Base-by-base conservation (phyloP, 331 rosid genomes). In the Pyrus hybrid region DNA sequence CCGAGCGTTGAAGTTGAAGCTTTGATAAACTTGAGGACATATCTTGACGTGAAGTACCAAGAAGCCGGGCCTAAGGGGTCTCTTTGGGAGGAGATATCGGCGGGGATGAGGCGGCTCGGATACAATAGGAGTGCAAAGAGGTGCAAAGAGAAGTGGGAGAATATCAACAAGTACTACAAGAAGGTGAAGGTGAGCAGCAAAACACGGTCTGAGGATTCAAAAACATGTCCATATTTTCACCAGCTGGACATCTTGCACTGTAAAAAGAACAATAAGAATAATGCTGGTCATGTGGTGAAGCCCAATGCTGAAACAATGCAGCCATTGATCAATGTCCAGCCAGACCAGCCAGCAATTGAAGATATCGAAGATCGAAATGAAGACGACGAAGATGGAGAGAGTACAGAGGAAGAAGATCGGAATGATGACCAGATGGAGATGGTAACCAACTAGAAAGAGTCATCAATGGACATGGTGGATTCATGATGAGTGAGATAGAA, bases 131-230 rank as follows among this genome's bases (percentile, higher is more conserved):
- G 78, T 69, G 21, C 99, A 0, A 95, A 91, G 85, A 90, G 97
- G 66, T 95, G 99, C 88, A 95, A 95, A 70, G 99, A 95, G 86
- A 95, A 95, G 51, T 95, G 99, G 97, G 98, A 95, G 84, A 95
- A 92, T 86, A 95, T 95, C 74, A 95, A 92, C 93, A 92, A 92
- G 85, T 95, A 95, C 85, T 95, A 83, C 88, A 95, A 92, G 89
- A 95, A 89, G 65, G 90, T 92, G 53, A 95, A 89, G 68, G 98
- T 88, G 18, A 86, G 89, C 45, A 85, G 75, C 85, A 92, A 78
- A 68, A 80, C 79, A 29, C 79, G 98, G 78, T 87, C 87, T 5
- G 91, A 87, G 45, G 93, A 83, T 79, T 89, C 96, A 3, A 95
- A 92, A 47, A 92, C 99, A 2, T 92, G 98, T 82, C 97, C 99